Conservation (phyloP, 2,329 filamentous ascomycete species). For the Exophiala alcalophila region DNA sequence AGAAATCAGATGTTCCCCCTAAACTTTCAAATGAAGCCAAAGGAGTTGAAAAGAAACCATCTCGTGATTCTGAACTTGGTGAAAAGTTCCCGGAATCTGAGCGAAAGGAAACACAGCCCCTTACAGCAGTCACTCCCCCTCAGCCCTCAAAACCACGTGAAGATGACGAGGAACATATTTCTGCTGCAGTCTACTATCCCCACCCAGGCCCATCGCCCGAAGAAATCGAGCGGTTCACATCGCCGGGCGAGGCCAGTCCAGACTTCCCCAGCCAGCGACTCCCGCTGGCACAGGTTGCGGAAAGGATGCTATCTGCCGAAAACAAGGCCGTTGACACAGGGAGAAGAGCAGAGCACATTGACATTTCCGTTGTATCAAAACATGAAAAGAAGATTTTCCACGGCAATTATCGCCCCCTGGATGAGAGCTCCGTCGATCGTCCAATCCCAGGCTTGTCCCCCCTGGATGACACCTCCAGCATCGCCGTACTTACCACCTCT, state of each 20-base stretch:
- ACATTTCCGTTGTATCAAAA: slow-evolving; percentile 61
- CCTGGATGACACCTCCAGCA: slow-evolving; percentile 18
- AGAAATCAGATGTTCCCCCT: slow-evolving; percentile 43
- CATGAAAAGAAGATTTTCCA: slow-evolving; percentile 60
- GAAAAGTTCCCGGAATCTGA: neutral
- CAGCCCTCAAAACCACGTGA: slow-evolving; percentile 50
- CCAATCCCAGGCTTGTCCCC: slow-evolving; percentile 20
- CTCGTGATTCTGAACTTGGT: neutral
- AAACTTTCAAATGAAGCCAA: slow-evolving; percentile 55
- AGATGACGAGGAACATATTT: slow-evolving; percentile 62
- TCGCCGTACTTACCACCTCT: slow-evolving; percentile 35
- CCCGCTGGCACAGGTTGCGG: slow-evolving; percentile 2
- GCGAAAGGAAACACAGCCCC: neutral
- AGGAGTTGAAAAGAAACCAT: slow-evolving; percentile 6
- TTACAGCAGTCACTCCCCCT: neutral
- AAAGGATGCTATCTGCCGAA: slow-evolving; percentile 15
- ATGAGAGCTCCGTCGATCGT: slow-evolving; percentile 16
- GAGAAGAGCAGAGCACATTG: slow-evolving; percentile 47
- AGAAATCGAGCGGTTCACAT: slow-evolving; percentile 34
- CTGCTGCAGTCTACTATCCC: slow-evolving; percentile 62
- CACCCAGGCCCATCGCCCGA: slow-evolving; percentile 54
- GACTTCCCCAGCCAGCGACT: slow-evolving; percentile 10
- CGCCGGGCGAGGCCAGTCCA: slow-evolving; percentile 21
- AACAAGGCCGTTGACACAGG: slow-evolving; percentile 7
- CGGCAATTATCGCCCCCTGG: slow-evolving; percentile 45